A percentile compares a stretch with the other conserved stretches of the same genome.
These are phyloP conservation scores for Coemansia sp. DNA, from an alignment of 192 early-diverging fungal genomes.

Conservation along the genomic window DNA sequence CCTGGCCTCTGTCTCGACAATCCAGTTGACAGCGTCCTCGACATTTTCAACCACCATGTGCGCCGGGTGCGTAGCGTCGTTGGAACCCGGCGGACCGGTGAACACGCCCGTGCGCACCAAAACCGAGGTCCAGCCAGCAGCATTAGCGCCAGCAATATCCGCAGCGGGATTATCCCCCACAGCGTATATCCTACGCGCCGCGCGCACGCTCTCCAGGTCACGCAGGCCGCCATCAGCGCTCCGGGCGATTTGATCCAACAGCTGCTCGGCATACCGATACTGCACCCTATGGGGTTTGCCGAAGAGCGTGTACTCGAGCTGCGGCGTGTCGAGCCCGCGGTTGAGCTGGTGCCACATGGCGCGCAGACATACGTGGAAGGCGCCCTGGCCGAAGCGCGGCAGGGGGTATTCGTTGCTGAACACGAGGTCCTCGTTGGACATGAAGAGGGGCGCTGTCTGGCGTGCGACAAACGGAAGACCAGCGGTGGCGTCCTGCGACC, in stretches of 20 bases:
- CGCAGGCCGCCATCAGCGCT: constrained; percentile 9
- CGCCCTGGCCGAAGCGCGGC: constrained; percentile 79
- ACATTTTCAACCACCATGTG: constrained; percentile 60
- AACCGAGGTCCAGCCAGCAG: constrained; percentile 67
- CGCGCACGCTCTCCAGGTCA: constrained; percentile 6
- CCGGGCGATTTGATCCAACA: constrained; percentile 44
- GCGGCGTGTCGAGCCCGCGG: constrained; percentile 4
- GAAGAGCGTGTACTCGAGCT: constrained; percentile 64
- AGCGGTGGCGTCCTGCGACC: constrained; percentile 56
- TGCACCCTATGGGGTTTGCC: constrained; percentile 82
- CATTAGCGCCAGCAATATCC: constrained; percentile 75
- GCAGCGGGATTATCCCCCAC: constrained; percentile 69
- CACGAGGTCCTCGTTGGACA: constrained; percentile 69
- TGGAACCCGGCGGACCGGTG: constrained; percentile 45
- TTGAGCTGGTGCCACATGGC: constrained; percentile 59
- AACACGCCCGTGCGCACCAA: constrained; percentile 74
- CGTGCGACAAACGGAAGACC: constrained; percentile 53
- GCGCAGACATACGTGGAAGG: constrained; percentile 71
- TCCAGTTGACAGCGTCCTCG: constrained; percentile 60
- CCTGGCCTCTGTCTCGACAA: constrained; percentile 30
- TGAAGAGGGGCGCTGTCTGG: constrained; percentile 72
- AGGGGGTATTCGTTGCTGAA: constrained; percentile 85
- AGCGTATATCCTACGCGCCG: constrained; percentile 49
- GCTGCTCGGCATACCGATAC: constrained; percentile 64
- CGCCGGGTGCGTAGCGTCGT: constrained; percentile 57